Conservation (phyloP, 257 asterid species). For the Knoxia roxburghii region DNA sequence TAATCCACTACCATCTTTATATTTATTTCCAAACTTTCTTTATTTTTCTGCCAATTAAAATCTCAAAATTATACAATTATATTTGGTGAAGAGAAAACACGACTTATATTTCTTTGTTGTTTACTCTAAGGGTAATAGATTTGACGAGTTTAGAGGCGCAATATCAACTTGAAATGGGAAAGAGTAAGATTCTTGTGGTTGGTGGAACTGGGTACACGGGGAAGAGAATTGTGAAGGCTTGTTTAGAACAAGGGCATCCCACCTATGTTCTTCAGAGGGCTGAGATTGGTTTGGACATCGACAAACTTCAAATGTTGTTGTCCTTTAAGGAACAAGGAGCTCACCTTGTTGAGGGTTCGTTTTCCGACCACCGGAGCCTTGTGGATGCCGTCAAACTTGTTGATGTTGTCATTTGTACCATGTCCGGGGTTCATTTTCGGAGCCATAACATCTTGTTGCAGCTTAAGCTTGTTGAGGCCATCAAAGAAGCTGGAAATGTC, state of each 20-base stretch:
- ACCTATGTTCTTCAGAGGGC: slow-evolving; percentile 60
- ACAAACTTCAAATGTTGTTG: slow-evolving; percentile 51
- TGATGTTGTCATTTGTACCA: slow-evolving; percentile 75
- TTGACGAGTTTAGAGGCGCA: too few relatives aligned
- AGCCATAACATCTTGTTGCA: slow-evolving; percentile 64
- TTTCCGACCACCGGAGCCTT: slow-evolving; percentile 60
- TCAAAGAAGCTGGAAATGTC: slow-evolving; percentile 78
- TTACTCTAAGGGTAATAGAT: too few relatives aligned
- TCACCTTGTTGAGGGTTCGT: slow-evolving; percentile 54
- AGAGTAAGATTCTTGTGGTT: slow-evolving; percentile 66
- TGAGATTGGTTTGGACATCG: slow-evolving; percentile 71
- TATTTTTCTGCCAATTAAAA: too few relatives aligned
- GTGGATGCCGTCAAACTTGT: slow-evolving; percentile 73
- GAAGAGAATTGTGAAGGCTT: slow-evolving; percentile 59
- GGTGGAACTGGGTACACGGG: slow-evolving; percentile 88
- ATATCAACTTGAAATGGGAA: slow-evolving; percentile 34
- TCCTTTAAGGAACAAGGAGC: slow-evolving; percentile 71
- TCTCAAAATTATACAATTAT: too few relatives aligned
- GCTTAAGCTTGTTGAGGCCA: slow-evolving; percentile 72
- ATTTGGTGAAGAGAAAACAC: too few relatives aligned
- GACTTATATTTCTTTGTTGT: too few relatives aligned
- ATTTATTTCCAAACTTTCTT: too few relatives aligned
- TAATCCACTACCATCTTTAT: too few relatives aligned
- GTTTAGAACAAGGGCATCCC: slow-evolving; percentile 64
- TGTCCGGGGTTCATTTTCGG: slow-evolving; percentile 80